Conservation (phyloP, 306 rosid species). For the Vicia faba region DNA sequence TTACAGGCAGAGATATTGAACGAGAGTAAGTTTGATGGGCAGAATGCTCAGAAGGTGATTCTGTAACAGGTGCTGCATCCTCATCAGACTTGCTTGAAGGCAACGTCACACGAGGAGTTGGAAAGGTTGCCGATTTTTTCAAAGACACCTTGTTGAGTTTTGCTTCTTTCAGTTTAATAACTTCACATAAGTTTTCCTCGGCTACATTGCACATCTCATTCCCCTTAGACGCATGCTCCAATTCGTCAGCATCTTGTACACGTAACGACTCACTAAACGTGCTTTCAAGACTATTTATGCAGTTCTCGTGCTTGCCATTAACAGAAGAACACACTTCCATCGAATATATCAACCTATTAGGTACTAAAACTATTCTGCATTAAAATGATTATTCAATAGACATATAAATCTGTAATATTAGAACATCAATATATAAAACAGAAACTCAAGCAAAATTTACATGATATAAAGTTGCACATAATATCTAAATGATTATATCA, state of each 20-base stretch:
- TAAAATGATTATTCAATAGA: too few species aligned
- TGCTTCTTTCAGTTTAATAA: conserved; percentile 11
- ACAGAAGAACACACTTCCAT: conserved; percentile 60
- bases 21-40: conserved; percentile 47
- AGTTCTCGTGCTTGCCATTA: conserved; percentile 18
- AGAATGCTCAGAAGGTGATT: conserved; percentile 41
- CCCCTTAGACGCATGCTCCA: conserved; percentile 30
- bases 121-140: conserved; percentile 57
- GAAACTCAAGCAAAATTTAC: background rate
- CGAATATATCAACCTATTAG: conserved; percentile 35
- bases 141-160: conserved; percentile 37
- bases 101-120: conserved; percentile 42
- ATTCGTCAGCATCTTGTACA: conserved; percentile 41
- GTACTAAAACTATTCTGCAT: conserved; percentile 29
- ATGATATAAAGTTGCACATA: background rate
- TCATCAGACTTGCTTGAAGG: conserved; percentile 41
- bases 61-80: conserved; percentile 38
- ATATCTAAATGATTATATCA: background rate
- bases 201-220: conserved; percentile 22
- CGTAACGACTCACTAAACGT: conserved; percentile 47
- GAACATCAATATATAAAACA: too few species aligned
- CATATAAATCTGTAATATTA: background rate
- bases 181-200: conserved; percentile 25
- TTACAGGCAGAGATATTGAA: conserved; percentile 75
- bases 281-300: conserved; percentile 47